Conservation (phyloP, 2,329 filamentous ascomycete species). For the Trichoderma gracile region DNA sequence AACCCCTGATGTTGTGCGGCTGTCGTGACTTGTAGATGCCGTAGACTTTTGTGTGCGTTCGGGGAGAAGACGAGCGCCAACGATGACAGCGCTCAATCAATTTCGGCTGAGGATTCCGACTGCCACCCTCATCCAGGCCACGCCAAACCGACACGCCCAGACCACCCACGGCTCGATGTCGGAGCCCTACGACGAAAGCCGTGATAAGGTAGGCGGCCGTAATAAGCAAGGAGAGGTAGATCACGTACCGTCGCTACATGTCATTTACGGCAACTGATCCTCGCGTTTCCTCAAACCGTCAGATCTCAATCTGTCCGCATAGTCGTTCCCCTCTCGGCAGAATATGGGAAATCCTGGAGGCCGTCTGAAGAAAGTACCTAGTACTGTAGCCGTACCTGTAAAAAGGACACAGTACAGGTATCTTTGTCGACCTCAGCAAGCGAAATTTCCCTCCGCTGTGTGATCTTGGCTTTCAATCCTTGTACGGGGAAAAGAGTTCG, state of each 20-base stretch:
- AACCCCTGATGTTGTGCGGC: too few species aligned
- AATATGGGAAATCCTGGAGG: too few species aligned
- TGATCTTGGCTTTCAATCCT: not conserved
- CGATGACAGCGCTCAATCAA: not conserved
- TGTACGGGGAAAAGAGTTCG: slow-evolving; percentile 4
- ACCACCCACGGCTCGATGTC: slow-evolving; percentile 3
- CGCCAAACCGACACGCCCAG: not conserved
- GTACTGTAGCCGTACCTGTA: not conserved
- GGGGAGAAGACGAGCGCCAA: not conserved
- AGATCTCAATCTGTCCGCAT: not conserved
- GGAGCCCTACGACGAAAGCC: not conserved
- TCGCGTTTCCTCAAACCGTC: not conserved
- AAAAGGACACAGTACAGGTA: not conserved
- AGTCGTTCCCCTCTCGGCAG: not conserved
- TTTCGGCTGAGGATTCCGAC: slow-evolving; percentile 20
- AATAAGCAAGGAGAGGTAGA: not conserved
- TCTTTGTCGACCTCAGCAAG: slow-evolving; percentile 18
- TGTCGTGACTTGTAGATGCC: not conserved
- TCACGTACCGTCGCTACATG: not conserved
- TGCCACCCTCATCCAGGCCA: slow-evolving; percentile 8
- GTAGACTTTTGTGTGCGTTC: not conserved
- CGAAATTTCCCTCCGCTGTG: slow-evolving; percentile 4
- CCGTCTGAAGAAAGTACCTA: not conserved
- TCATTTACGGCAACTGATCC: not conserved
- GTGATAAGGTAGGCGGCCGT: not conserved